Base-by-base conservation (phyloP, 2,329 filamentous ascomycete species). In the Colletotrichum kahawae region DNA sequence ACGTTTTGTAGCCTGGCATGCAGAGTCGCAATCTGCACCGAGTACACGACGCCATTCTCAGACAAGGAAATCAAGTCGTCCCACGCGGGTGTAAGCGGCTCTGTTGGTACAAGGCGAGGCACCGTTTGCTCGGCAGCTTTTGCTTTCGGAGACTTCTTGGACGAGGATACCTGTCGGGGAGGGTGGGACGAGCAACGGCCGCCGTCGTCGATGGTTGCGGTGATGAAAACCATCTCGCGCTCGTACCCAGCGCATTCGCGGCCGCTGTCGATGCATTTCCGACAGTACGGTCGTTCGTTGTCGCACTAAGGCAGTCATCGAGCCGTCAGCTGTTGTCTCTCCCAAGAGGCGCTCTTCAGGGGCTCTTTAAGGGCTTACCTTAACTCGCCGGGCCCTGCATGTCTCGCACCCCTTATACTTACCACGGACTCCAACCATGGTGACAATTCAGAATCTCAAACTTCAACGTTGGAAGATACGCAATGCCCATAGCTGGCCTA, bases 391-490 rank as follows among this genome's bases (percentile, higher is more conserved):
- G 33, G 86, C 84, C 64, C 91, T 85, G 80, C 91, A 92, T 31
- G 91, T 92, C 82, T 92, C 90, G 82, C 91, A 92, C 48, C 90
- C 91, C 82, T 92, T 92, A 81, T 90, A 92, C 82, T 92, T 92
- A 67, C 91, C 91, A 48, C 90, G 87, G 73, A 92, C 90, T 68
- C 91, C 91, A 77, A 92, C 90, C 90, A 92, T 92, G 43, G 71
- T 85, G 80, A 77, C 56, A 48, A 36, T 62, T 34, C 43, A 67
- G 21, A 51, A 18, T 43, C 43, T 67, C 27, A 43, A 34, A 31
- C n/a, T 27, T 18, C 24, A 38, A 63, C 43, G 13, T 56, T 21
- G 54, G 31, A 38, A 51, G 65, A 51, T 29, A 36, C 14, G 33
- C 33, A 64, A 38, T 56, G 57, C n/a, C 56, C 63, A 67, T 72